Conservation (phyloP, 2,329 filamentous ascomycete species). For the Trichoderma harzianum region DNA sequence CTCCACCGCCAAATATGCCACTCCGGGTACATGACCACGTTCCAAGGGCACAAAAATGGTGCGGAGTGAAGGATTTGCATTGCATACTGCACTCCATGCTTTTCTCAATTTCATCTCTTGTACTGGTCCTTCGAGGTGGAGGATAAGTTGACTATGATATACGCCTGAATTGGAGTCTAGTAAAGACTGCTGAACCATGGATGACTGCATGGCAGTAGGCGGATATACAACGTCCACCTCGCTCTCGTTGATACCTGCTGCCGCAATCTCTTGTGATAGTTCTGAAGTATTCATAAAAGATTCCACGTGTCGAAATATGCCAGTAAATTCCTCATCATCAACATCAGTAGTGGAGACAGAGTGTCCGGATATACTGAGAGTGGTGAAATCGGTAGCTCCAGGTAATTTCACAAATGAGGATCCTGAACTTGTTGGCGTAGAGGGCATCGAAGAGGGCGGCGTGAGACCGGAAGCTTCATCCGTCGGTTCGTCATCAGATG, state of each 20-base stretch:
- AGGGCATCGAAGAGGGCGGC: neutral
- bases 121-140: neutral
- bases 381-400: neutral
- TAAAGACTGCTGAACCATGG: neutral
- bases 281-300: neutral
- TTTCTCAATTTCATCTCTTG: neutral
- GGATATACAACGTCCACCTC: neutral
- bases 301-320: neutral
- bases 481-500: neutral
- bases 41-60: neutral
- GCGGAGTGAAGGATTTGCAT: neutral
- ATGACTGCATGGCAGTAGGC: neutral
- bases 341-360: neutral
- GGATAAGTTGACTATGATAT: neutral
- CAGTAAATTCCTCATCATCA: neutral
- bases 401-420: neutral
- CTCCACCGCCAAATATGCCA: neutral
- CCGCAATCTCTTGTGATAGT: neutral
- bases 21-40: neutral
- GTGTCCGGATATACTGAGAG: neutral
- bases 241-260: neutral
- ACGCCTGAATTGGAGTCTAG: neutral
- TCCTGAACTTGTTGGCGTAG: neutral
- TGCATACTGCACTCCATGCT: neutral
- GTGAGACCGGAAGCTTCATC: neutral